These are phyloP conservation scores for Pachyrhizus erosus DNA, from an alignment of 306 rosid species.

Conservation along the genomic window DNA sequence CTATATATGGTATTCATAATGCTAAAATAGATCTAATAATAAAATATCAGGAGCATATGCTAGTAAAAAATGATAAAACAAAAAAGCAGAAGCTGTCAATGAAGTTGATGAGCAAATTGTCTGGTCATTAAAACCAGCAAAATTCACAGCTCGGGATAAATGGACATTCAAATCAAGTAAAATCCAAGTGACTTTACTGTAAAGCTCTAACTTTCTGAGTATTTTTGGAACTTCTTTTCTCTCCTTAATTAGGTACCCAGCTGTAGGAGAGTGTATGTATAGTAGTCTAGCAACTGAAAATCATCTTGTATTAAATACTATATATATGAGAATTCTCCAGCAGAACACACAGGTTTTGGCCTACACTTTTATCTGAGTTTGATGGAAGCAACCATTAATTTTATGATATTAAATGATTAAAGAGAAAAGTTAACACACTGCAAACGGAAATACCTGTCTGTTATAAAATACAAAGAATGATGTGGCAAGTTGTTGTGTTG, in stretches of 20 bases:
- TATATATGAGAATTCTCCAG: neutral
- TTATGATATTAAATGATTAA: too few relatives aligned
- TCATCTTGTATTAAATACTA: neutral
- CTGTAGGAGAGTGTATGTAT: neutral
- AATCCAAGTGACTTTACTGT: neutral
- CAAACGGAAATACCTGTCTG: neutral
- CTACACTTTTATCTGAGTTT: neutral
- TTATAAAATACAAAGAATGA: neutral
- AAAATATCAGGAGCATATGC: neutral
- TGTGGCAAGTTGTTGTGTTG: neutral
- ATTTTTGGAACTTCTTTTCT: neutral
- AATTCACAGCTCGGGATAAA: neutral
- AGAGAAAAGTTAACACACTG: too few relatives aligned
- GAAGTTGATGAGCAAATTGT: neutral
- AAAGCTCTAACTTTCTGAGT: too few relatives aligned
- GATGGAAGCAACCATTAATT: conserved; percentile 21
- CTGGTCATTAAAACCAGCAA: neutral
- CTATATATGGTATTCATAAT: conserved; percentile 14
- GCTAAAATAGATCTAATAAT: conserved; percentile 6
- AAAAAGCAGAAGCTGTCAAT: neutral
- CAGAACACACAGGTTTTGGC: neutral
- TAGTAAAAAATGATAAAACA: neutral
- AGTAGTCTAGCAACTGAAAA: neutral
- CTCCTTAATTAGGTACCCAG: neutral
- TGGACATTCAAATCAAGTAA: neutral